Evolutionary conservation across 148 eudicot species (phyloP), one percentile per base, ranked within the genome.

Genomic region (Silene conica): DNA sequence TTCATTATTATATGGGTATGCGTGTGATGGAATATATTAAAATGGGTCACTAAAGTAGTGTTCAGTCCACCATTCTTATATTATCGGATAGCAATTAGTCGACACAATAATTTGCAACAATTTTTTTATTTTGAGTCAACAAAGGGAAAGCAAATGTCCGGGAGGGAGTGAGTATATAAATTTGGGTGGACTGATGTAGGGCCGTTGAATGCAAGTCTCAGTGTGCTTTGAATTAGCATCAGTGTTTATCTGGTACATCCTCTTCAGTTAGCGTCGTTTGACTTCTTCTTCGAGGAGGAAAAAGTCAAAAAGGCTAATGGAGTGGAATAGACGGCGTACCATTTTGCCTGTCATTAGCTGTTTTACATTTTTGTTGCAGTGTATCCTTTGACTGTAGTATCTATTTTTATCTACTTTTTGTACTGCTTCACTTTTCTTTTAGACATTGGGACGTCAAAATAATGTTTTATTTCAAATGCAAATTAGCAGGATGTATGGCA

Each of bases 401-500:
- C 4, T 23, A 20, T 26, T 20, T 59, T 10, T n/a, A 43, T 57
- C 22, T 12, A 4, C 45, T 41, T 67, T 38, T 60, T 61, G 8
- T 22, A 15, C 20, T 62, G 46, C 43, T 69, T 48, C 76, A 16
- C 43, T 23, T 69, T 61, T 25, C 59, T 69, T 64, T 14, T 45
- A 43, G 61, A 38, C 67, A 19, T 48, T 74, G 12, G 12, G 15
- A 12, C 54, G 45, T 65, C 46, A 56, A 48, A 14, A 26, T 67
- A 65, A 71, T 46, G 48, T 25, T 54, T 11, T 54, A 14, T 69
- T 26, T 63, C 41, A 4, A 18, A 43, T 61, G 3, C n/a, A 3
- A 72, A 34, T 64, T 67, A 66, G 83, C 91, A 95, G 98, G 97
- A 95, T 86, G 93, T 82, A 70, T 95, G 97, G 98, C 99, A 95